These are phyloP conservation scores for Arachnomyces sp. DNA, from an alignment of 2,329 filamentous ascomycete species.

Conservation along the genomic window DNA sequence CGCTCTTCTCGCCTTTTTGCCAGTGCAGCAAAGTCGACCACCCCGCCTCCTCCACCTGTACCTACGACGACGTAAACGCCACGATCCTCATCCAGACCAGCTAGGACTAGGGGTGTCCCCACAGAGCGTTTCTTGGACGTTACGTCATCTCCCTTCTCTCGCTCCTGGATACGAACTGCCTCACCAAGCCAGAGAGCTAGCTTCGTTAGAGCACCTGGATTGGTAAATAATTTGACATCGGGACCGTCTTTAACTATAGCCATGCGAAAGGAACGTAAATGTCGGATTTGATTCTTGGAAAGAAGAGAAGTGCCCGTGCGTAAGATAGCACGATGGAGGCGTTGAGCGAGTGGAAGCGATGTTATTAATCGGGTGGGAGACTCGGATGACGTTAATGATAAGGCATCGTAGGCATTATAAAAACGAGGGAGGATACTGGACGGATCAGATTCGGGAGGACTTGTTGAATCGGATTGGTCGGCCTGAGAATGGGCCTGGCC, in stretches of 20 bases:
- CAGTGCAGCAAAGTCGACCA: constrained; percentile 57
- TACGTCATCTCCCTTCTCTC: constrained; percentile 65
- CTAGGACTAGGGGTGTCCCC: constrained; percentile 80
- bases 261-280: constrained; percentile 86
- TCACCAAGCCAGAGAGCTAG: constrained; percentile 90
- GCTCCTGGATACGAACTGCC: constrained; percentile 81
- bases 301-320: constrained; percentile 85
- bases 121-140: constrained; percentile 32
- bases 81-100: constrained; percentile 75
- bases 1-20: constrained; percentile 59
- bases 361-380: constrained; percentile 54
- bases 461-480: constrained; percentile 13
- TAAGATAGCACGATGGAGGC: constrained; percentile 85
- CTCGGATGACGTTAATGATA: constrained; percentile 38
- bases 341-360: constrained; percentile 72
- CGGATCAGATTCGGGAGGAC: constrained; percentile 19
- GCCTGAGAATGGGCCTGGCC: constrained; percentile 13
- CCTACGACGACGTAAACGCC: constrained; percentile 90
- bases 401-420: constrained; percentile 52
- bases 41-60: constrained; percentile 76
- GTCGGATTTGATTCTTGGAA: constrained; percentile 87
- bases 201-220: constrained; percentile 87
- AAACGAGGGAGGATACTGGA: constrained; percentile 40
- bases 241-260: constrained; percentile 92
- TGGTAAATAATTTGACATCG: constrained; percentile 82